Evolutionary conservation across 2,329 filamentous ascomycete species (phyloP).

Genomic region (Fulvia fulva): DNA sequence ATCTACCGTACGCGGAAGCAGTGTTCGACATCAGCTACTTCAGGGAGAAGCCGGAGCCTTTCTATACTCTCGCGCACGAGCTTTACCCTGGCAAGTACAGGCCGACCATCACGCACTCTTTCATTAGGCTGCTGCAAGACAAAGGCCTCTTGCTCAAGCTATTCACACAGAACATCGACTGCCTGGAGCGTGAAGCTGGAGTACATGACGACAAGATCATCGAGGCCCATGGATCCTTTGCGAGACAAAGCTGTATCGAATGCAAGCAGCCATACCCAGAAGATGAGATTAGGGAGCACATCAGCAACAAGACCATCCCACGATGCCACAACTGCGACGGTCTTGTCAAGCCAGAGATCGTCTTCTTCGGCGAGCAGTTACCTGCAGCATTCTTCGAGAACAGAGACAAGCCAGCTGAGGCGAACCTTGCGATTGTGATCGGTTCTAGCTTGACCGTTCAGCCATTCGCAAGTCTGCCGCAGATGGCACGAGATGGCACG

Average conservation of each 20-base stretch:
- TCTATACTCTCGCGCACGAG: conserved; percentile 88
- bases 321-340: conserved; percentile 68
- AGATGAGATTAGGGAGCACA: conserved; percentile 66
- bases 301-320: conserved; percentile 66
- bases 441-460: conserved; percentile 85
- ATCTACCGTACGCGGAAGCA: conserved; percentile 84
- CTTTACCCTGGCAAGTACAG: conserved; percentile 85
- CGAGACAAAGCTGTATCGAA: conserved; percentile 84
- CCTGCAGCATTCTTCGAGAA: conserved; percentile 63
- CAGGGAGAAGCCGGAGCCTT: conserved; percentile 74
- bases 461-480: conserved; percentile 80
- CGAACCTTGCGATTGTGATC: conserved; percentile 78
- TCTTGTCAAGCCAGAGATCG: conserved; percentile 88
- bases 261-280: conserved; percentile 71
- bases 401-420: conserved; percentile 52
- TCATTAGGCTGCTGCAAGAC: conserved; percentile 74
- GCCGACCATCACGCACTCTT: conserved; percentile 85
- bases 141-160: conserved; percentile 78
- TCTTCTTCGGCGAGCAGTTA: conserved; percentile 81
- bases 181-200: conserved; percentile 81
- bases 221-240: conserved; percentile 94
- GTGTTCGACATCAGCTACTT: conserved; percentile 95
- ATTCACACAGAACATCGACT: conserved; percentile 98
- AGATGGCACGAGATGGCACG: conserved; percentile 55
- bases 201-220: conserved; percentile 77